A percentile compares a stretch with the other conserved stretches of the same genome.
Conservation (phyloP, 176 grass and related monocot species). For the Cymbopogon citratus region DNA sequence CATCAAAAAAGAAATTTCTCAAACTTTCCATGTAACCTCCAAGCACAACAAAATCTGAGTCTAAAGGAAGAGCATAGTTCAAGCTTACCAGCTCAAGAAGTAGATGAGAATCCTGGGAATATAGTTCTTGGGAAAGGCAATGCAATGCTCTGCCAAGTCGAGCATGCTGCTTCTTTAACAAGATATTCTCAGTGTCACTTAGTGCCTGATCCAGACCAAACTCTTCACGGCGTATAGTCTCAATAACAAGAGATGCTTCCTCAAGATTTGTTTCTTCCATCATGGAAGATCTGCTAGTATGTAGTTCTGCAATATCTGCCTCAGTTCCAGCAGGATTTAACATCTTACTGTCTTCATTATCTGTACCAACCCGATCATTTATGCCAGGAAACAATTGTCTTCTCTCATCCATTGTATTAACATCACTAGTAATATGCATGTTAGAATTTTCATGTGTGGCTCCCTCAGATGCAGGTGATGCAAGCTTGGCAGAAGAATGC, state of each 20-base stretch:
- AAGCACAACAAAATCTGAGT: slow-evolving; percentile 15
- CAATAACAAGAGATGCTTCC: slow-evolving; percentile 59
- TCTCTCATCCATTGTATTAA: not conserved
- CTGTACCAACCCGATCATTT: slow-evolving; percentile 24
- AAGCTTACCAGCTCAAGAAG: slow-evolving; percentile 89
- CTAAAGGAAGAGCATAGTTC: not conserved
- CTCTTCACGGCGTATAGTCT: slow-evolving; percentile 84
- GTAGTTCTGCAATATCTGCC: slow-evolving; percentile 24
- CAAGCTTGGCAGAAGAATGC: slow-evolving; percentile 33
- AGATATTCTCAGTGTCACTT: slow-evolving; percentile 48
- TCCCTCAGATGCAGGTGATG: slow-evolving; percentile 20
- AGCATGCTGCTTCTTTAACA: slow-evolving; percentile 94
- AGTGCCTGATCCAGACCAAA: slow-evolving; percentile 80
- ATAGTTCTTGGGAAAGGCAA: slow-evolving; percentile 93
- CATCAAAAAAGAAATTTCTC: slow-evolving; percentile 10
- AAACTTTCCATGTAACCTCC: not conserved
- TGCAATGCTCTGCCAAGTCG: slow-evolving; percentile 96
- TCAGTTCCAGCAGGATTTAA: slow-evolving; percentile 6
- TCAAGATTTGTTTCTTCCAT: slow-evolving; percentile 33
- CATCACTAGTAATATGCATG: slow-evolving; percentile 16
- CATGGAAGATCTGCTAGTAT: slow-evolving; percentile 11
- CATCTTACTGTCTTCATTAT: slow-evolving; percentile 22
- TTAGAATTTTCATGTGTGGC: slow-evolving; percentile 1
- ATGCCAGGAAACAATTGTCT: slow-evolving; percentile 17
- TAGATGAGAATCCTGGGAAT: slow-evolving; percentile 97